phyloP scores from a whole-genome alignment of 306 rosid species.

The Abrus precatorius region DNA sequence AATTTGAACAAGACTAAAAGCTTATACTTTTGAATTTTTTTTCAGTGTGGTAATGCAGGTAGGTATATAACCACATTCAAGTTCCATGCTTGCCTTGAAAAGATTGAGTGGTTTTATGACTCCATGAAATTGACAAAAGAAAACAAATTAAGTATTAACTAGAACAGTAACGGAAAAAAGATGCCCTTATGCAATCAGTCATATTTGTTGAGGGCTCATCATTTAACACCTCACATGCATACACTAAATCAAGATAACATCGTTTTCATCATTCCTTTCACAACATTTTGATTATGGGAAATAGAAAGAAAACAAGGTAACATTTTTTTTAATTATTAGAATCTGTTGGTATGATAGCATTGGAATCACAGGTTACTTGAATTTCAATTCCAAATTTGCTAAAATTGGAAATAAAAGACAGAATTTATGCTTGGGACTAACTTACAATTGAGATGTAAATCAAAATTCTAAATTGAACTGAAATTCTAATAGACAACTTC shows the following conservation, averaged over 20 bases:
- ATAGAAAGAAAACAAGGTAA: neutral
- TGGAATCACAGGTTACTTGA: neutral
- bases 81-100: conserved; percentile 39
- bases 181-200: neutral
- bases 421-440: neutral
- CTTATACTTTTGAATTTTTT: conserved; percentile 58
- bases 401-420: neutral
- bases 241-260: neutral
- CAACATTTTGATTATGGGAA: neutral
- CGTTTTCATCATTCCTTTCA: neutral
- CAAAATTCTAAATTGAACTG: neutral
- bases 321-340: neutral
- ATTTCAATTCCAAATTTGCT: neutral
- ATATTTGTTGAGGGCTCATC: neutral
- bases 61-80: conserved; percentile 60
- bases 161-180: neutral
- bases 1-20: conserved; percentile 53
- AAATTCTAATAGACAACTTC: neutral
- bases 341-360: neutral
- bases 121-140: conserved; percentile 21
- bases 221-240: neutral
- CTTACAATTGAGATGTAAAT: neutral
- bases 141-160: neutral
- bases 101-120: conserved; percentile 1
- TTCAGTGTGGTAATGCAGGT: conserved; percentile 48